Base-by-base conservation (phyloP, 495 filamentous ascomycete genomes). In the Podospora sp. region DNA sequence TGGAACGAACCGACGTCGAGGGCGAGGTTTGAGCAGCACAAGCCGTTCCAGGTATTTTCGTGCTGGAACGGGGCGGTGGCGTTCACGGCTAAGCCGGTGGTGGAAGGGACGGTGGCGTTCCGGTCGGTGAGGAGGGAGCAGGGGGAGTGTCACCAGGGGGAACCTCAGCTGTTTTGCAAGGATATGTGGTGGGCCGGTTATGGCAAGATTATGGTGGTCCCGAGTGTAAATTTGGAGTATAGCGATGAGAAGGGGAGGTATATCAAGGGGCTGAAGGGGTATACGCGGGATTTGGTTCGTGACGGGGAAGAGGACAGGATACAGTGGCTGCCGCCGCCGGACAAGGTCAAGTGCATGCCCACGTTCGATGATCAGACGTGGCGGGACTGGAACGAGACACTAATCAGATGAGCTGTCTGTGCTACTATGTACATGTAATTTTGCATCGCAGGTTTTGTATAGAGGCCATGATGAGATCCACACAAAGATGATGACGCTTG, bases 41-140 rank as follows among this genome's bases (percentile, higher is more conserved):
- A 69, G 29, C 81, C 84, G 0, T 82, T 85, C 65, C 84, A 87
- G 73, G 84, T 87, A 0, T 85, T 84, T 56, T 78, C 81, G 0
- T 86, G 84, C 71, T 85, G 84, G 84, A 84, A 85, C 46, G 84
- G 82, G 12, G 81, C 79, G 14, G 73, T 72, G 3, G 77, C 75
- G 0, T 75, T 76, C 25, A 33, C 60, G 0, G 74, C 76, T 0
- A 61, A 52, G 57, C 73, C 76, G 25, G 33, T 78, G 25, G 67
- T 84, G n/a, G 71, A 75, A 9, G 75, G 73, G 0, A 74, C 70
- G 29, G 59, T 76, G 3, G 16, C 16, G 3, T 85, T 86, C 63
- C 76, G 83, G 1, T 58, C 52, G 26, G 36, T 65, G 18, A 68
- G 71, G 24, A 55, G 74, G 29, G 77, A 65, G 4, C 5, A 14